Percentiles rank a stretch among this genome's conserved stretches.
These are phyloP conservation scores for Echeveria elegans DNA, from an alignment of 164 flowering plant genomes.

Conservation along the genomic window DNA sequence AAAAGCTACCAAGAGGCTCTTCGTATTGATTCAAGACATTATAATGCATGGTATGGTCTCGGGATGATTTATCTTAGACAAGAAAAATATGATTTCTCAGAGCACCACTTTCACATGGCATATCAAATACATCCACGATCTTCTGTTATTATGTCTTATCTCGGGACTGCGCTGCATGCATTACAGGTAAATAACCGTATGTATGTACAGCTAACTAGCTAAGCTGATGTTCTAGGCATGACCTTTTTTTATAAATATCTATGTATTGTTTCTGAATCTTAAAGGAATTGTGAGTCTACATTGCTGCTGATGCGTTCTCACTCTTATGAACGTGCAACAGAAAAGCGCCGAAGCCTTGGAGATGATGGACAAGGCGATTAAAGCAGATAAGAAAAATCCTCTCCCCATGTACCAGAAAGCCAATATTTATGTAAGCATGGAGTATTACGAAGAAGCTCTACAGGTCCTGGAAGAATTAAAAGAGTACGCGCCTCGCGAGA, in stretches of 20 bases:
- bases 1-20: constrained; percentile 90
- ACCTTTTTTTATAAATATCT: neutral
- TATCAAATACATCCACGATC: constrained; percentile 82
- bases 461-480: constrained; percentile 82
- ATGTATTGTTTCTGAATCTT: neutral
- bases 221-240: neutral
- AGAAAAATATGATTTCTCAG: constrained; percentile 90
- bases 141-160: constrained; percentile 93
- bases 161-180: constrained; percentile 87
- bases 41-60: constrained; percentile 97
- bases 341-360: constrained; percentile 71
- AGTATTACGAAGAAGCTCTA: constrained; percentile 64
- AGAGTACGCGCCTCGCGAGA: constrained; percentile 83
- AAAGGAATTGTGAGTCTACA: neutral
- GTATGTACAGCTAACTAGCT: too few species aligned
- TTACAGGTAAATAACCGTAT: constrained; percentile 70
- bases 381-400: constrained; percentile 90
- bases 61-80: constrained; percentile 92
- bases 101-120: constrained; percentile 91
- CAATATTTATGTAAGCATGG: constrained; percentile 67
- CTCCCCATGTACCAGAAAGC: constrained; percentile 97
- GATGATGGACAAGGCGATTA: constrained; percentile 83
- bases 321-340: constrained; percentile 28
- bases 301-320: neutral
- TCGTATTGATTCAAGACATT: constrained; percentile 72